phyloP scores from a whole-genome alignment of 2,329 filamentous ascomycete genomes.

The Cytospora piceae region DNA sequence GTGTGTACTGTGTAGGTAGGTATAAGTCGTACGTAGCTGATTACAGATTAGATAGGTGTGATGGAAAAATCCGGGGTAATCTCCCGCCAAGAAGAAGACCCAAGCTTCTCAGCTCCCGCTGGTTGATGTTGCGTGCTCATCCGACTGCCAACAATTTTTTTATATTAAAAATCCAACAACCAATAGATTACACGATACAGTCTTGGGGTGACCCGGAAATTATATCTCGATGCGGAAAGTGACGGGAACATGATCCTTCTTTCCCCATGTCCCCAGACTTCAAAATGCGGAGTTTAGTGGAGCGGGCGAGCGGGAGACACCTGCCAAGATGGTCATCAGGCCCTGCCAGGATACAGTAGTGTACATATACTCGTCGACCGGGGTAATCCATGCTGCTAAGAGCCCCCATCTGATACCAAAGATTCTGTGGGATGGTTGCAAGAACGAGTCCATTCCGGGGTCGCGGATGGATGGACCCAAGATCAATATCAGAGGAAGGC shows the following conservation, averaged over 20 bases:
- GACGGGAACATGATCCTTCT: background rate
- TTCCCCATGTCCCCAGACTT: background rate
- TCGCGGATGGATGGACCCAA: background rate
- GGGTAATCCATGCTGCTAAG: background rate
- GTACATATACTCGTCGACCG: background rate
- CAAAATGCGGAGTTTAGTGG: background rate
- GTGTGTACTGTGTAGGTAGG: background rate
- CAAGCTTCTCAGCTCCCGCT: background rate
- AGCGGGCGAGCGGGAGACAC: background rate
- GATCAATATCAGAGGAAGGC: background rate
- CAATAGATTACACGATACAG: background rate
- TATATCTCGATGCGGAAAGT: background rate
- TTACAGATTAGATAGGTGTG: background rate
- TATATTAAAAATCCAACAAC: background rate
- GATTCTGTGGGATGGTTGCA: background rate
- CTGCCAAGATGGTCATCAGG: background rate
- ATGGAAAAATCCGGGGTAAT: background rate
- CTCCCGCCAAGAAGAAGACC: background rate
- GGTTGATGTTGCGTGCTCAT: background rate
- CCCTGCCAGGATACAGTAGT: background rate
- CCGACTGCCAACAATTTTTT: conserved; percentile 3
- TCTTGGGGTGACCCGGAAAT: background rate
- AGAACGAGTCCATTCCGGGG: background rate
- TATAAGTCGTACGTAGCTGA: background rate
- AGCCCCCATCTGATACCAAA: background rate